Percentiles rank a stretch among this genome's conserved stretches.
Evolutionary conservation across 441 rosid genomes (phyloP).

Genomic region (Croton setiger): DNA sequence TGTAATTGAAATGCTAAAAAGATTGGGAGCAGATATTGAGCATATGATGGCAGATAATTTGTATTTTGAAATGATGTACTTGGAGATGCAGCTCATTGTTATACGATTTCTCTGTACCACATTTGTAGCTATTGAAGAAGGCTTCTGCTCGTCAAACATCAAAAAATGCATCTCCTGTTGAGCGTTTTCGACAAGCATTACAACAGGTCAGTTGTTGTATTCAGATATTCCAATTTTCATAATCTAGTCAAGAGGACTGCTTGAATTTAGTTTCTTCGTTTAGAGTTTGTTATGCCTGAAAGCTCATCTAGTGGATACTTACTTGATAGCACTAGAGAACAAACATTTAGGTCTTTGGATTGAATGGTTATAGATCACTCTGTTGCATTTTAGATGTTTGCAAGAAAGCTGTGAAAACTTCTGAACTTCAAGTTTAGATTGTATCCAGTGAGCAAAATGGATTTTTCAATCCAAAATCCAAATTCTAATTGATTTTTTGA

Average conservation of each 20-base stretch:
- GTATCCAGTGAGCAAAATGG: no score
- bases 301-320: background rate
- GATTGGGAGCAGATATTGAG: background rate
- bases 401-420: background rate
- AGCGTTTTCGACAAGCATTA: slow-evolving; percentile 69
- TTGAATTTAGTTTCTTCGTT: no score
- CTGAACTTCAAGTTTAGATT: background rate
- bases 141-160: slow-evolving; percentile 79
- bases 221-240: background rate
- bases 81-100: slow-evolving; percentile 40
- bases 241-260: no score
- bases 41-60: slow-evolving; percentile 10
- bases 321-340: slow-evolving; percentile 2
- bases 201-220: slow-evolving; percentile 66
- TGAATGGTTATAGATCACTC: background rate
- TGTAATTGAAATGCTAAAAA: background rate
- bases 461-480: no score
- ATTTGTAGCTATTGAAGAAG: slow-evolving; percentile 89
- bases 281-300: background rate
- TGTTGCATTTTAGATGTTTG: background rate
- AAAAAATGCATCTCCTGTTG: slow-evolving; percentile 80
- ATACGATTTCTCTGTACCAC: slow-evolving; percentile 35
- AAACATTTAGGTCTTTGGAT: background rate
- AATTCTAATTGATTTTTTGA: no score
- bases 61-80: slow-evolving; percentile 31